Evolutionary conservation across 495 filamentous ascomycete genomes (phyloP), one percentile per base, ranked within the genome.

Genomic region (Clohesyomyces aquaticus): DNA sequence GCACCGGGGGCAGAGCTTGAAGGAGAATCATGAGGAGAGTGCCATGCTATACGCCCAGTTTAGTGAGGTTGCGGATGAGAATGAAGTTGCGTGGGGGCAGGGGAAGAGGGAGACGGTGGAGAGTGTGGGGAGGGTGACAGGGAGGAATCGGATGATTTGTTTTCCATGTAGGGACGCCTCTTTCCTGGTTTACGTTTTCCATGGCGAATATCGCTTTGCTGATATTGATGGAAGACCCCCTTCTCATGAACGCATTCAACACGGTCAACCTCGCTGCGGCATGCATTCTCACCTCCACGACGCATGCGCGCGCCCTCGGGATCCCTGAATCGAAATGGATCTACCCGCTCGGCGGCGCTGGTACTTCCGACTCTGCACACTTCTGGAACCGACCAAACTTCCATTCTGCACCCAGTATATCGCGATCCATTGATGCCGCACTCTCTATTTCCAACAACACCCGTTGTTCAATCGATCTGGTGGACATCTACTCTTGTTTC

Each of bases 231-330:
- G 1, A n/a, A 85, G 83, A 85, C 75, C 81, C 83, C 4, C 75
- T 85, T 14, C 67, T 84, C 35, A 85, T 85, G 83, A 85, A 85
- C 69, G 82, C 83, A 26, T 85, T 85, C 74, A 85, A 85, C 66
- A 81, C 75, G 16, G 77, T 85, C 59, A 85, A 85, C 51, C 72
- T 85, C 12, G 76, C 81, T 12, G 80, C 74, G 9, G 80, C 81
- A 26, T 82, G 78, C 63, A 72, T 85, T 11, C 47, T 85, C 16
- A 85, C 82, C 0, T 79, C 80, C 0, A 76, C 76, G 0, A 74
- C 80, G 3, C 74, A 77, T 64, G 82, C 83, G 0, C 71, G 62
- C 29, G 66, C 79, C 38, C 74, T 85, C n/a, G 76, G 77, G 3
- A 78, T 85, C 56, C 77, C 80, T 0, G 71, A 79, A 60, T 66